A percentile compares a stretch with the other conserved stretches of the same genome.
These are phyloP conservation scores for Suhomyces xylopsoci DNA, from an alignment of 805 yeast genomes.

Conservation along the genomic window DNA sequence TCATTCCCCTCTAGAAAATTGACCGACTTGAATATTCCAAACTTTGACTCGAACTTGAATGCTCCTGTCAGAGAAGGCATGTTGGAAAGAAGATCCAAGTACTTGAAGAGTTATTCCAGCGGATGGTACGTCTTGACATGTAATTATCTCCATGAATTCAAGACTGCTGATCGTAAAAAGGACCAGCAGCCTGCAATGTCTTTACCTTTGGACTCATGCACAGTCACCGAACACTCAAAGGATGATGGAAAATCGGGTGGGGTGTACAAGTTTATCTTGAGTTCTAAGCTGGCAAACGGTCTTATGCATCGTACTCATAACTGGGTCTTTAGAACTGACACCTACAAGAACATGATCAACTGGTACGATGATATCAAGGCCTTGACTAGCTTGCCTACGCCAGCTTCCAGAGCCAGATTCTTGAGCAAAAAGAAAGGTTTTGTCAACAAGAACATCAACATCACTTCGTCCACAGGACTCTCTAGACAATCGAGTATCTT, in stretches of 20 bases:
- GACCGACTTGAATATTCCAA: slow-evolving; percentile 58
- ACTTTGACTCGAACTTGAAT: slow-evolving; percentile 68
- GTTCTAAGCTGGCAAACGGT: slow-evolving; percentile 68
- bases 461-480: slow-evolving; percentile 6
- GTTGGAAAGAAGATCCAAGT: slow-evolving; percentile 88
- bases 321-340: slow-evolving; percentile 92
- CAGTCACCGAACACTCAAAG: slow-evolving; percentile 77
- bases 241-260: slow-evolving; percentile 58
- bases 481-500: slow-evolving; percentile 19
- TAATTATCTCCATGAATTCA: slow-evolving; percentile 85
- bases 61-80: slow-evolving; percentile 66
- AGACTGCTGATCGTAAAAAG: slow-evolving; percentile 72
- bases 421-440: slow-evolving; percentile 21
- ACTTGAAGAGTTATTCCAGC: slow-evolving; percentile 81
- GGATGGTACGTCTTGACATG: slow-evolving; percentile 93
- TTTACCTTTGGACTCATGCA: slow-evolving; percentile 72
- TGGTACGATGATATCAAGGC: slow-evolving; percentile 82
- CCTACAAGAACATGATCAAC: slow-evolving; percentile 70
- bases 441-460: not conserved
- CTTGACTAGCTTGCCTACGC: slow-evolving; percentile 61
- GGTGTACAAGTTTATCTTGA: slow-evolving; percentile 73
- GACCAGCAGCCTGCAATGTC: slow-evolving; percentile 85
- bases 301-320: slow-evolving; percentile 79
- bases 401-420: slow-evolving; percentile 52
- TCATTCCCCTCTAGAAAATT: slow-evolving; percentile 35